Conservation (phyloP, 208 protist genomes). For the Trypanosoma platydactyli region DNA sequence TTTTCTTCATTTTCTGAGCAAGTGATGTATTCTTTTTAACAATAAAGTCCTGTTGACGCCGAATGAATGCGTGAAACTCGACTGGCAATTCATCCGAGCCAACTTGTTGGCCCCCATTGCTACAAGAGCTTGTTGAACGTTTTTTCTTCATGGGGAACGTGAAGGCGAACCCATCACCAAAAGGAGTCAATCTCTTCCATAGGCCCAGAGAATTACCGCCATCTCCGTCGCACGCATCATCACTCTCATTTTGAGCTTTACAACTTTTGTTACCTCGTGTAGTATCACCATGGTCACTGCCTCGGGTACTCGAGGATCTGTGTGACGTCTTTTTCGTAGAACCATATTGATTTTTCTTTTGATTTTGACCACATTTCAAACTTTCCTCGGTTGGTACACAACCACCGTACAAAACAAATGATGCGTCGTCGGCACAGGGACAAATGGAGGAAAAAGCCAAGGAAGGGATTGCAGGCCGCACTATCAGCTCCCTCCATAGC, state of each 20-base stretch:
- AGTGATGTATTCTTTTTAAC: conserved; percentile 65
- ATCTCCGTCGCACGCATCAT: conserved; percentile 12
- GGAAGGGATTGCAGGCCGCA: conserved; percentile 49
- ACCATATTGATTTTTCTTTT: conserved; percentile 1
- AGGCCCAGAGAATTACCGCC: conserved; percentile 17
- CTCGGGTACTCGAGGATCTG: too few species aligned
- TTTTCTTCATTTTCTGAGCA: conserved; percentile 47
- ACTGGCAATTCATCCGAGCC: conserved; percentile 69
- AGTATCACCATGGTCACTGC: too few species aligned
- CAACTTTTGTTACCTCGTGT: neutral
- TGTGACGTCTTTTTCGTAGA: neutral
- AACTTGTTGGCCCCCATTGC: conserved; percentile 31
- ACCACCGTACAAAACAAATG: conserved; percentile 78
- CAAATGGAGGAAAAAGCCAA: conserved; percentile 59
- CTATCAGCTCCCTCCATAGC: conserved; percentile 46
- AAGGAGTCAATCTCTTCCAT: conserved; percentile 31
- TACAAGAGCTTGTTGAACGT: conserved; percentile 13
- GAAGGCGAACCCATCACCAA: conserved; percentile 67
- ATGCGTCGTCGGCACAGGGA: conserved; percentile 74
- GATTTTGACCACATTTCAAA: conserved; percentile 13
- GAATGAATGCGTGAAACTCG: conserved; percentile 82
- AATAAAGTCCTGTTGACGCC: conserved; percentile 85
- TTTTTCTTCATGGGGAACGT: conserved; percentile 50
- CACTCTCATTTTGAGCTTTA: neutral
- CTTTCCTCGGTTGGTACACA: conserved; percentile 35